Evolutionary conservation across 2,329 filamentous ascomycete species (phyloP), one percentile per base, ranked within the genome.

Genomic region (Cladosporium sp.): DNA sequence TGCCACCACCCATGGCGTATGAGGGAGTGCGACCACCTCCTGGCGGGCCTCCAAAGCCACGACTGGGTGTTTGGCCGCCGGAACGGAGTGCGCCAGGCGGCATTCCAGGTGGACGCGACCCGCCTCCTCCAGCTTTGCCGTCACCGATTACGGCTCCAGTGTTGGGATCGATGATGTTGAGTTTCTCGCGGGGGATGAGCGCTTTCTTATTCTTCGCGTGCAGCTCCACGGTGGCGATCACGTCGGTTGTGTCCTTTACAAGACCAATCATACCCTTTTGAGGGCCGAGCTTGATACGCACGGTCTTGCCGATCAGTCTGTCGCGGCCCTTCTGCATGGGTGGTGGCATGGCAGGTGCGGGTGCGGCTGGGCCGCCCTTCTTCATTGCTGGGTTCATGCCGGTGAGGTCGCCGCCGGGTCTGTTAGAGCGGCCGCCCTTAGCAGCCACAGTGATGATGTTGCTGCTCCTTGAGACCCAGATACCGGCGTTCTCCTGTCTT

Each of bases 251-350:
- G 65, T 97, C 92, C 67, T 96, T 96, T 61, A 99, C 91, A 58
- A 96, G 95, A 61, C 93, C 93, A 37, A 97, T 76, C 38, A 96
- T 78, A 51, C 92, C 92, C 72, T 99, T 99, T 75, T 92, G 90
- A 18, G 86, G 84, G 22, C 93, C 93, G 65, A 86, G 89, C 51
- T 85, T 83, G 63, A 97, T 87, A 45, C 86, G 89, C 39, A 97
- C 90, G 0, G 90, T 96, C 73, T 96, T 92, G 38, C 91, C 91
- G 56, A 97, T 84, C 22, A 93, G 78, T 50, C 84, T 83, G 68
- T 99, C 93, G 34, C 90, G 83, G 18, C 89, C 89, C 47, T 83
- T 81, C 30, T 72, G 75, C 67, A 85, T 86, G 36, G 87, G 87
- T 39, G 90, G 90, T 12, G 84, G 79, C 80, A 80, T 80, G 2